These are phyloP conservation scores for Picea engelmannii DNA, from an alignment of 83 land plant genomes.

Conservation along the genomic window DNA sequence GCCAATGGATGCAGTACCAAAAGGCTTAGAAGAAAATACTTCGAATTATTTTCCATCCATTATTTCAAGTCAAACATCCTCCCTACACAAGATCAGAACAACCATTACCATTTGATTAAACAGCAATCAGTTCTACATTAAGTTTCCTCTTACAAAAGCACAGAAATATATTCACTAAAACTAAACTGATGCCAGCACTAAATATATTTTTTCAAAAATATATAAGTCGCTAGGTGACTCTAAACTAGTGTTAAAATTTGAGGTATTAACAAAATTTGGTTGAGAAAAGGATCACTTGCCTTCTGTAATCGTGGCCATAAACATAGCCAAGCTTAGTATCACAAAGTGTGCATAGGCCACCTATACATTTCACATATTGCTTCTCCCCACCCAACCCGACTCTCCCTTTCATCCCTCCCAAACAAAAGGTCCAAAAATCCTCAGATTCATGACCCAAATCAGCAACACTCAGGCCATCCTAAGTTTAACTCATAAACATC, in stretches of 20 bases:
- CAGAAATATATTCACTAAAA: not conserved
- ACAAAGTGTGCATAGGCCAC: conserved; percentile 3
- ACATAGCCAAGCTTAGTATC: not conserved
- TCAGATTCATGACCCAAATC: not conserved
- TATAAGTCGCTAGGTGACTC: not conserved
- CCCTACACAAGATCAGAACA: conserved; percentile 6
- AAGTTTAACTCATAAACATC: conserved; percentile 3
- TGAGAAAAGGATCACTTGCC: conserved; percentile 9
- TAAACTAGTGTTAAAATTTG: not conserved
- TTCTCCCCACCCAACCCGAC: no score
- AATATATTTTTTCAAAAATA: not conserved
- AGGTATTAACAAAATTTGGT: not conserved
- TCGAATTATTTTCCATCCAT: not conserved
- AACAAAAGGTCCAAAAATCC: not conserved
- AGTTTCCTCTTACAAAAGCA: not conserved
- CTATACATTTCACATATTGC: conserved; percentile 9
- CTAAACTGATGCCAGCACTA: not conserved
- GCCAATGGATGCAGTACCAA: not conserved
- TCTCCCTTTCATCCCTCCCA: not conserved
- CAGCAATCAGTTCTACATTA: not conserved
- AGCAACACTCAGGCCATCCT: conserved; percentile 11
- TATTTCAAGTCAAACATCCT: not conserved
- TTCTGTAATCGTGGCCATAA: not conserved
- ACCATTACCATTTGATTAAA: not conserved
- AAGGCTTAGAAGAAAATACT: conserved; percentile 4